Evolutionary conservation across 164 flowering plant species (phyloP).

Genomic region (Macadamia integrifolia): DNA sequence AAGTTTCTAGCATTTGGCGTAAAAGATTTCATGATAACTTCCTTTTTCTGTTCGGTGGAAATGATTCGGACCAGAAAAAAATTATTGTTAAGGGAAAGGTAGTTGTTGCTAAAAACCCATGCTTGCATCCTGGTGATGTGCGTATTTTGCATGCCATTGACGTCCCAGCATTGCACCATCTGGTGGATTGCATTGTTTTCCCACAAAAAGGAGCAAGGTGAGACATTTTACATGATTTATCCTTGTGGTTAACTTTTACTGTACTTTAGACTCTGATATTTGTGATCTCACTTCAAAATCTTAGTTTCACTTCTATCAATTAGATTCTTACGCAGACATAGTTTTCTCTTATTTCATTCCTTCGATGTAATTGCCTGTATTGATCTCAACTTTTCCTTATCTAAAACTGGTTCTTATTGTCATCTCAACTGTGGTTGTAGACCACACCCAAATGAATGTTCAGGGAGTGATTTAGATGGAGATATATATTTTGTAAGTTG

Average conservation of each 20-base stretch:
- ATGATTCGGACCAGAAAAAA: constrained; percentile 8
- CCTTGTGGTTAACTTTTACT: constrained; percentile 11
- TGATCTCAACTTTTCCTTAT: neutral
- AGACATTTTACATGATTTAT: neutral
- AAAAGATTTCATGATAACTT: constrained; percentile 14
- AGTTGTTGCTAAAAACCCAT: constrained; percentile 89
- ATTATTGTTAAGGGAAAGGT: constrained; percentile 44
- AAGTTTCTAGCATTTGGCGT: constrained; percentile 35
- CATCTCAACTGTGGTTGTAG: constrained; percentile 24
- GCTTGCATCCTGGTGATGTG: constrained; percentile 94
- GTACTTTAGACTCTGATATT: too few relatives aligned
- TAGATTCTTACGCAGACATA: too few relatives aligned
- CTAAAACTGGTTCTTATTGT: neutral
- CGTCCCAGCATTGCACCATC: constrained; percentile 66
- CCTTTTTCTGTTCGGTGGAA: neutral
- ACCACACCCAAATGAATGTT: constrained; percentile 96
- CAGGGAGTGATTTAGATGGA: constrained; percentile 94
- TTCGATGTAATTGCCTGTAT: too few relatives aligned
- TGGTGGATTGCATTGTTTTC: constrained; percentile 94
- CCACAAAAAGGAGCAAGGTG: constrained; percentile 81
- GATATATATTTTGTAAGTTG: constrained; percentile 82
- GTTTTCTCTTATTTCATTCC: neutral
- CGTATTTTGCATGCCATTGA: constrained; percentile 69
- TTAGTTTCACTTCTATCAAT: too few relatives aligned
- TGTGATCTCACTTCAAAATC: too few relatives aligned